Evolutionary conservation across 2,329 filamentous ascomycete species (phyloP), one percentile per base, ranked within the genome.

Genomic region (Talaromyces sp.): DNA sequence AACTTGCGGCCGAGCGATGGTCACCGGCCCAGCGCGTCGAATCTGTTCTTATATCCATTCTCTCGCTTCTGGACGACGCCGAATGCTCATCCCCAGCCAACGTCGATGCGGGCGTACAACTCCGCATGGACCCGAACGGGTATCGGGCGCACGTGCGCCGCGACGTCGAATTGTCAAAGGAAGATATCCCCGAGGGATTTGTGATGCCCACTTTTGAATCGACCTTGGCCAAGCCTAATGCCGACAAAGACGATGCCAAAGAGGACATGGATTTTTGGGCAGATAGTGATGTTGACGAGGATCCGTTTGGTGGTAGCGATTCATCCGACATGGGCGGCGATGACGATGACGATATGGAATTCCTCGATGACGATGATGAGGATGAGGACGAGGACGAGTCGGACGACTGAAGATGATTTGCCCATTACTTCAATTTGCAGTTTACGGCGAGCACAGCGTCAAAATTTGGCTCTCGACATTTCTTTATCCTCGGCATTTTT

Each of bases 41-140:
- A 80, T 96, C 93, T 2, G 93, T 99, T 41, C 85, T 99, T 19
- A 92, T 96, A 67, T 97, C 92, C 9, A 91, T 98, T 19, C 86
- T 98, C 8, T 90, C 95, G 6, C 87, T 99, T 2, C 87, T 99
- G 63, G 95, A 98, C 75, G 92, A 97, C 72, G 92, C 94, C 14
- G 94, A 99, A 78, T 92, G 96, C 72, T 92, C 88, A 71, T 97
- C 93, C 0, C 92, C 95, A 0, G 95, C 94, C 68, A 98, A 98
- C 75, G 93, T 98, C 63, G 94, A 98, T 71, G 94, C 95, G 1
- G 88, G 92, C 65, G 90, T 97, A 27, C 86, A 93, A 82, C 89
- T 96, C 72, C 88, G 94, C 66, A 92, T 93, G 70, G 79, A 89
- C 37, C 87, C 87, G 0, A 81, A 82, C 1, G 77, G 82, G 37